Base-by-base conservation (phyloP, 169 alveolate genomes). In the Eimeria sp. region DNA sequence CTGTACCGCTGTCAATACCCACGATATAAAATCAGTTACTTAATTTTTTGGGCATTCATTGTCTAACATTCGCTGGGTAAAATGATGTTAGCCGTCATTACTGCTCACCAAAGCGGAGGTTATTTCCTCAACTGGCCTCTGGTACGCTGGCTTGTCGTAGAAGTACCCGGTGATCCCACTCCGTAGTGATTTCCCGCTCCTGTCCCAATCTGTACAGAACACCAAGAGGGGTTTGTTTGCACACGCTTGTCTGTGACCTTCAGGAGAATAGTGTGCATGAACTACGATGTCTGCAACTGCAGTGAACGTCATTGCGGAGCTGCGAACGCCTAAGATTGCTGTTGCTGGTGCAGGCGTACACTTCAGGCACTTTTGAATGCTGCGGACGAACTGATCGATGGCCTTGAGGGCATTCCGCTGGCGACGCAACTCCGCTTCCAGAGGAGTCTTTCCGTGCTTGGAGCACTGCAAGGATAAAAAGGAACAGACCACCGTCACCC, bases 401-500 rank as follows among this genome's bases (percentile, higher is more conserved):
- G 90, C 90, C 57, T 54, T 82, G n/a, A 82, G 72, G 22, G 90
- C 90, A 25, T 51, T 47, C 90, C 90, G 49, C 72, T 82, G 90
- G 6, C 90, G 90, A 40, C 72, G 90, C 67, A 82, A 25, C 73
- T 82, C 90, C 90, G 72, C 70, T 18, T 82, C 90, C 11, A 82
- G 90, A 40, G 90, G 90, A 9, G 90, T 22, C 54, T 34, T 34
- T 40, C 34, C 58, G 90, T 47, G 67, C 63, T 47, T 54, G 45
- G 73, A 54, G 90, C 90, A 82, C 90, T 82, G 90, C 25, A 30
- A 40, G 18, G n/a, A 43, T 18, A 43, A 76, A 16, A 76, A 22
- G 61, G 20, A 61, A 18, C 18, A 61, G 20, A 61, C n/a, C 18
- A 61, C 10, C 61, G 2, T 14, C 10, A 7, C 61, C 61, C n/a